Percentiles rank a stretch among this genome's conserved stretches.
Evolutionary conservation across 169 alveolate species (phyloP).

Genomic region (Eimeria necatrix): DNA sequence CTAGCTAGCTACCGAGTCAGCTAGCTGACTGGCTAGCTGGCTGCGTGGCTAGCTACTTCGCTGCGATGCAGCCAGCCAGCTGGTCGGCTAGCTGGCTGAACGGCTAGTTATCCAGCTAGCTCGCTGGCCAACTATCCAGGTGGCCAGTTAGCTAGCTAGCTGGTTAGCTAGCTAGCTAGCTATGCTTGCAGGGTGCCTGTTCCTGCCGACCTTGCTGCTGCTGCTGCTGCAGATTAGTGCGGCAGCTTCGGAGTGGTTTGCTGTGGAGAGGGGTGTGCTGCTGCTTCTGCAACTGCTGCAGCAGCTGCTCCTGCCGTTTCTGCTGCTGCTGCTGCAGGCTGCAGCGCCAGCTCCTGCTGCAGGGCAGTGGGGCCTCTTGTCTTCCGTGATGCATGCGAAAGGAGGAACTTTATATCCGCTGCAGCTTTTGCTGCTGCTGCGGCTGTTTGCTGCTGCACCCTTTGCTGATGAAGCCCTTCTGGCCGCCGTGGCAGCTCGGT

Average conservation of each 20-base stretch:
- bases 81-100: too few relatives aligned
- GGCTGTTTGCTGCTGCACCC: slow-evolving; percentile 57
- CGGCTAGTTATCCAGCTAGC: too few relatives aligned
- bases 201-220: too few relatives aligned
- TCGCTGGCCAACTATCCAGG: too few relatives aligned
- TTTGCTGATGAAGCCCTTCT: slow-evolving; percentile 10
- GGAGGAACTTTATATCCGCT: slow-evolving; percentile 1
- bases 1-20: too few relatives aligned
- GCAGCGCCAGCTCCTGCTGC: neutral
- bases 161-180: too few relatives aligned
- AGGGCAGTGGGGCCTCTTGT: neutral
- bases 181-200: too few relatives aligned
- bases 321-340: slow-evolving; percentile 42
- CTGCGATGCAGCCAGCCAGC: too few relatives aligned
- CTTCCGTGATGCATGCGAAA: slow-evolving; percentile 19
- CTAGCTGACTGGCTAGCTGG: too few relatives aligned
- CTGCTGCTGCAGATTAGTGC: neutral
- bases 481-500: neutral
- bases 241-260: neutral
- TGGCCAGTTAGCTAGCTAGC: too few relatives aligned
- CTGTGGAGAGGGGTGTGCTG: neutral
- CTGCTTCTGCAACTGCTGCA: slow-evolving; percentile 21
- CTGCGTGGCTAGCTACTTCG: too few relatives aligned
- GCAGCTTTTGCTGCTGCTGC: slow-evolving; percentile 1
- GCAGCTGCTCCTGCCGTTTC: neutral